Base-by-base conservation (phyloP, 345 rosid species). In the Pistacia atlantica region DNA sequence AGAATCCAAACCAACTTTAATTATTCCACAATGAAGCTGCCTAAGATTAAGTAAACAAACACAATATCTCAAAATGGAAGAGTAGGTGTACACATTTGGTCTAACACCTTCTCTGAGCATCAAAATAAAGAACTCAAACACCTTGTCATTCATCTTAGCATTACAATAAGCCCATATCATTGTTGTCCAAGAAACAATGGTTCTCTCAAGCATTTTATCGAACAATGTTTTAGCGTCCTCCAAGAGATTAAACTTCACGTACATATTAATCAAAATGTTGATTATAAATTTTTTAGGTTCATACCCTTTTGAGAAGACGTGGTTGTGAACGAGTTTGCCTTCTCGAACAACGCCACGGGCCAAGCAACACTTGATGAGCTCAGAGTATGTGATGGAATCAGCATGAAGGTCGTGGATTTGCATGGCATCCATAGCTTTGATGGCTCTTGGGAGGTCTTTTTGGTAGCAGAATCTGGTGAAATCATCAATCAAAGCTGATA, bases 121-220 rank as follows among this genome's bases (percentile, higher is more conserved):
- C 69, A 77, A 45, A 71, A 84, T 79, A 62, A 90, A 79, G 54
- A 80, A 79, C 80, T 85, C 62, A n/a, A 80, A 52, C 25, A 83
- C 88, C 75, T 78, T 83, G 0, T 51, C 48, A 35, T 78, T 79
- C 49, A 80, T 63, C 6, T 73, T 85, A 1, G 67, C 71, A 75
- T 74, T 79, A n/a, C 91, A 74, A 16, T 80, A 90, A 73, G 90
- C 94, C 42, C 93, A 84, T 37, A 92, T 90, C 79, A 92, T 72
- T 0, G 94, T 89, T n/a, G 97, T 92, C 97, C 97, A 92, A 49
- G 97, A 85, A 76, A 83, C 70, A 80, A 83, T 81, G 49, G 80
- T 77, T 67, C 83, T 80, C 1, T 79, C 57, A 71, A 81, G 78
- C 81, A 85, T 78, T 83, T 75, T 31, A 4, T 83, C 86, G 69